Percentiles rank a stretch among this genome's conserved stretches.
Evolutionary conservation across 2,329 filamentous ascomycete species (phyloP).

Genomic region (Phaeosphaeriaceae sp.): DNA sequence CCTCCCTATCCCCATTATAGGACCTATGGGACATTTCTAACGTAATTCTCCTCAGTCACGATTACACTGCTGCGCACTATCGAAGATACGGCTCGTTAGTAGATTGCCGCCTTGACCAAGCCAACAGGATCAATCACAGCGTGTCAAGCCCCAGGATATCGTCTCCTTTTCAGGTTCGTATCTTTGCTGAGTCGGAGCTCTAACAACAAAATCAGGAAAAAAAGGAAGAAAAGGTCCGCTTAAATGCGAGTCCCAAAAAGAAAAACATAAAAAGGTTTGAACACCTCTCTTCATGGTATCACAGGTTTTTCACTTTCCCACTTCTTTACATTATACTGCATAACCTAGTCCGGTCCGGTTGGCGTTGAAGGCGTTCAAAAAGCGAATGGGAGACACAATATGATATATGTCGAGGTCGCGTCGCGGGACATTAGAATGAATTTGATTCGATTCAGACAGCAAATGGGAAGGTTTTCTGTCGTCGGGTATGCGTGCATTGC

Average conservation of each 20-base stretch:
- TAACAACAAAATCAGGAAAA: conserved; percentile 35
- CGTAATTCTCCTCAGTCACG: conserved; percentile 33
- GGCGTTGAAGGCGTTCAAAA: conserved; percentile 16
- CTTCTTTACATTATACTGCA: conserved; percentile 2
- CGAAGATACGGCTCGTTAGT: conserved; percentile 16
- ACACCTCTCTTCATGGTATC: neutral
- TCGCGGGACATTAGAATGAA: neutral
- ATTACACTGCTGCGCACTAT: conserved; percentile 19
- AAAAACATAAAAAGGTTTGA: conserved; percentile 16
- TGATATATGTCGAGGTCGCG: conserved; percentile 10
- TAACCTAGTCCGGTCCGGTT: conserved; percentile 2
- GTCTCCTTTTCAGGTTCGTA: conserved; percentile 22
- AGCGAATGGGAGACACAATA: conserved; percentile 6
- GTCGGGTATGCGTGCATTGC: neutral
- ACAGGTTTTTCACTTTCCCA: conserved; percentile 1
- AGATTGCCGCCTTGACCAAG: conserved; percentile 15
- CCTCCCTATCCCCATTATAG: conserved; percentile 14
- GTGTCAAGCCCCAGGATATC: conserved; percentile 7
- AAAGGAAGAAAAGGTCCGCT: conserved; percentile 31
- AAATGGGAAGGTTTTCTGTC: no score
- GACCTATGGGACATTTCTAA: conserved; percentile 28
- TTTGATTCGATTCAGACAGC: no score
- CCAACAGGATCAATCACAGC: neutral
- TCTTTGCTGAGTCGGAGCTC: conserved; percentile 15
- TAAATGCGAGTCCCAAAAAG: conserved; percentile 3